A percentile compares a stretch with the other conserved stretches of the same genome.
Conservation (phyloP, 2,329 filamentous ascomycete genomes). For the Pseudopyricularia cyperi region DNA sequence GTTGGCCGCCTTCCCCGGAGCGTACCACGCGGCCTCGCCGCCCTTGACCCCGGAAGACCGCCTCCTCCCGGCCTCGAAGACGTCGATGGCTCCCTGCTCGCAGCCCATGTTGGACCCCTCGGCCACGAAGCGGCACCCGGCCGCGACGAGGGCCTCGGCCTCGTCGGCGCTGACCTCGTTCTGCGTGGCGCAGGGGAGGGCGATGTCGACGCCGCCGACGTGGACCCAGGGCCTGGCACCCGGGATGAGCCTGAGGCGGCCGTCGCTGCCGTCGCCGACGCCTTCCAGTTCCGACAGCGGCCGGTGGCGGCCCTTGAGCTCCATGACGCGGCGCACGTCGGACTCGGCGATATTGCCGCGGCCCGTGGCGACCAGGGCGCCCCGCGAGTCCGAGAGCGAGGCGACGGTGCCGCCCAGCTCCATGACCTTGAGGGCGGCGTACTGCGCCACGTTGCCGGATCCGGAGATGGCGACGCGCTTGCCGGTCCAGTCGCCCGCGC, state of each 20-base stretch:
- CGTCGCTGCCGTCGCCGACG: constrained; percentile 8
- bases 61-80: constrained; percentile 66
- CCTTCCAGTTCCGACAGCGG: constrained; percentile 54
- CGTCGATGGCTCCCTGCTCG: constrained; percentile 86
- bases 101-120: constrained; percentile 99
- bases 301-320: constrained; percentile 78
- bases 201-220: constrained; percentile 80
- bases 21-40: constrained; percentile 75
- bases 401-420: constrained; percentile 89
- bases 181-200: constrained; percentile 86
- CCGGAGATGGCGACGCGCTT: constrained; percentile 95
- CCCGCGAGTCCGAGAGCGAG: constrained; percentile 88
- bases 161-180: constrained; percentile 94
- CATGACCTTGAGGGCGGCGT: constrained; percentile 89
- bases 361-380: constrained; percentile 58
- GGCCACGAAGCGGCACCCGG: constrained; percentile 73
- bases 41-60: constrained; percentile 29
- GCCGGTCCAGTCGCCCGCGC: constrained; percentile 72
- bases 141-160: constrained; percentile 65
- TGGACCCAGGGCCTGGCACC: constrained; percentile 86
- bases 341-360: constrained; percentile 64
- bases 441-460: constrained; percentile 96
- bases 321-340: constrained; percentile 66
- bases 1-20: constrained; percentile 93
- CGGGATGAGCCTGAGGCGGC: constrained; percentile 67